These are phyloP conservation scores for Linnemannia hyalina DNA, from an alignment of 192 early-diverging fungal species.

Conservation along the genomic window DNA sequence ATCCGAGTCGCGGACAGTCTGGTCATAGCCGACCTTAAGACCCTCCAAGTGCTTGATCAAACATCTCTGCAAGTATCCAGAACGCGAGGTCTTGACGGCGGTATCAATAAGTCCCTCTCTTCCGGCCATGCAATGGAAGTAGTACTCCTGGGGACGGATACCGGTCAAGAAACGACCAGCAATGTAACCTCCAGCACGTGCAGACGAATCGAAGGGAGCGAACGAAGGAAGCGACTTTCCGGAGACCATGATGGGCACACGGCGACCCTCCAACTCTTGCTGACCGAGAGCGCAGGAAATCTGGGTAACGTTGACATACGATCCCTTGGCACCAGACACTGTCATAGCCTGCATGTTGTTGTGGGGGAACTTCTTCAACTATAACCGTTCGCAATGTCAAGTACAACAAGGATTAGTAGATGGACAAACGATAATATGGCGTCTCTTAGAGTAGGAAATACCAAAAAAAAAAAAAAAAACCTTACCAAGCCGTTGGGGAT, in stretches of 20 bases:
- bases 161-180: conserved; percentile 98
- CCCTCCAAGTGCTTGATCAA: conserved; percentile 99
- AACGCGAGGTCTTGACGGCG: conserved; percentile 99
- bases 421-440: not conserved
- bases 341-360: conserved; percentile 99
- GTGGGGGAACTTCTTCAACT: conserved; percentile 86
- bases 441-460: not conserved
- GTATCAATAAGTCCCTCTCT: conserved; percentile 99
- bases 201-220: conserved; percentile 88
- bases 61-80: conserved; percentile 99
- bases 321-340: conserved; percentile 98
- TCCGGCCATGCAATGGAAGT: conserved; percentile 98
- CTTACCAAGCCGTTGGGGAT: conserved; percentile 77
- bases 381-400: not conserved
- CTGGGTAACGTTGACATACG: conserved; percentile 94
- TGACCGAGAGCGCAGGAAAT: conserved; percentile 98
- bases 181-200: conserved; percentile 97
- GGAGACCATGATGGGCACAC: conserved; percentile 98
- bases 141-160: conserved; percentile 94
- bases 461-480: not conserved
- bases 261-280: conserved; percentile 96
- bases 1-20: conserved; percentile 95
- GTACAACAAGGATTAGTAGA: not conserved
- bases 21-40: conserved; percentile 94
- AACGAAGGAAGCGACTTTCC: conserved; percentile 98